Evolutionary conservation across 2,329 filamentous ascomycete genomes (phyloP).

Genomic region (Colletotrichum sp.): DNA sequence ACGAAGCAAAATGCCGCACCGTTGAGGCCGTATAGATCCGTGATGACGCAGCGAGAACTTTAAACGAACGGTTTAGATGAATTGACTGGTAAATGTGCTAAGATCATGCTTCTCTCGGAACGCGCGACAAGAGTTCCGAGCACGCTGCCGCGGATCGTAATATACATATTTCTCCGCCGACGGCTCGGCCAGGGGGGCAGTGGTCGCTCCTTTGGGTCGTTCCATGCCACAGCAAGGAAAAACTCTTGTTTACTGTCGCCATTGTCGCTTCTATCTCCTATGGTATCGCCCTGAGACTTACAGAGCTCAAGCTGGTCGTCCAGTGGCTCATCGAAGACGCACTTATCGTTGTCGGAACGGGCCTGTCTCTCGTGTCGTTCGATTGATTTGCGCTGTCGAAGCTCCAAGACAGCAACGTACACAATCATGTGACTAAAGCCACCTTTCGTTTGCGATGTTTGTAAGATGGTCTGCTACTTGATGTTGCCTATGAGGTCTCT

Average conservation of each 20-base stretch:
- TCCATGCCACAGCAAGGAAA: background rate
- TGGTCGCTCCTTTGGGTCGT: background rate
- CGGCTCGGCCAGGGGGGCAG: background rate
- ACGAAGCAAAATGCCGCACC: background rate
- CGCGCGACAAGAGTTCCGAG: background rate
- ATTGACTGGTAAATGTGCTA: background rate
- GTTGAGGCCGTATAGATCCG: background rate
- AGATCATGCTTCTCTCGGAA: background rate
- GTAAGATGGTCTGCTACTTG: background rate
- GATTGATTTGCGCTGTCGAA: background rate
- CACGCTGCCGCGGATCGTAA: background rate
- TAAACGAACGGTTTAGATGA: background rate
- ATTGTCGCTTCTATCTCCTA: no score
- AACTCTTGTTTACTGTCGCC: no score
- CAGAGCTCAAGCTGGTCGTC: background rate
- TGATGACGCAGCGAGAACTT: background rate
- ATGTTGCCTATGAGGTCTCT: background rate
- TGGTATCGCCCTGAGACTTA: background rate
- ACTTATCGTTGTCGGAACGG: background rate
- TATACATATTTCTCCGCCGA: background rate
- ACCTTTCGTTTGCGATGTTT: background rate
- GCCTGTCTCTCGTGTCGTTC: background rate
- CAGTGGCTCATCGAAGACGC: background rate
- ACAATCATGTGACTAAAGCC: accelerated
- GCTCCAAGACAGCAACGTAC: background rate